These are phyloP conservation scores for Pichia sp. DNA, from an alignment of 1,139 yeast genomes.

Conservation along the genomic window DNA sequence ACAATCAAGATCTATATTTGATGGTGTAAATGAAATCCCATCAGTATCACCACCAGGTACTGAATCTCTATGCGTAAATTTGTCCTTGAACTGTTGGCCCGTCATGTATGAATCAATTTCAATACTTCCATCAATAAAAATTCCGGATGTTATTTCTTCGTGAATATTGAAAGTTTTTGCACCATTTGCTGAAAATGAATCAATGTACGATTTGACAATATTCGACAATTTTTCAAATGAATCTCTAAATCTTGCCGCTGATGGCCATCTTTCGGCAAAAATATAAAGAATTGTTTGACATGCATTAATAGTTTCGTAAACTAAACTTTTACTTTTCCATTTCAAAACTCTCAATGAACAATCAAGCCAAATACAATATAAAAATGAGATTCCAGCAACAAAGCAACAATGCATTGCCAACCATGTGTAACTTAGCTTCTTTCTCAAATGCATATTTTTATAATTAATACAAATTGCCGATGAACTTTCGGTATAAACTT, in stretches of 20 bases:
- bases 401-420: conserved; percentile 29
- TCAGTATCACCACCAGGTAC: conserved; percentile 6
- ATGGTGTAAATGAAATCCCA: background rate
- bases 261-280: conserved; percentile 28
- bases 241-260: conserved; percentile 20
- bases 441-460: conserved; percentile 23
- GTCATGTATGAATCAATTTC: conserved; percentile 15
- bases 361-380: conserved; percentile 30
- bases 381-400: conserved; percentile 29
- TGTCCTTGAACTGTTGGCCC: conserved; percentile 6
- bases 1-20: background rate
- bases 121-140: conserved; percentile 15
- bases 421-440: conserved; percentile 28
- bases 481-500: conserved; percentile 28
- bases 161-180: background rate
- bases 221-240: conserved; percentile 16
- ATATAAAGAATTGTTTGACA: conserved; percentile 28
- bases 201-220: conserved; percentile 10
- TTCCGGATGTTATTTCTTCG: conserved; percentile 5
- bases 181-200: conserved; percentile 1
- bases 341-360: conserved; percentile 20
- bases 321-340: conserved; percentile 22
- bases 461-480: conserved; percentile 27
- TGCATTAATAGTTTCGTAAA: conserved; percentile 28
- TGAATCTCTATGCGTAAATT: conserved; percentile 3